Evolutionary conservation across 345 rosid genomes (phyloP).

Genomic region (Ceriops decandra): DNA sequence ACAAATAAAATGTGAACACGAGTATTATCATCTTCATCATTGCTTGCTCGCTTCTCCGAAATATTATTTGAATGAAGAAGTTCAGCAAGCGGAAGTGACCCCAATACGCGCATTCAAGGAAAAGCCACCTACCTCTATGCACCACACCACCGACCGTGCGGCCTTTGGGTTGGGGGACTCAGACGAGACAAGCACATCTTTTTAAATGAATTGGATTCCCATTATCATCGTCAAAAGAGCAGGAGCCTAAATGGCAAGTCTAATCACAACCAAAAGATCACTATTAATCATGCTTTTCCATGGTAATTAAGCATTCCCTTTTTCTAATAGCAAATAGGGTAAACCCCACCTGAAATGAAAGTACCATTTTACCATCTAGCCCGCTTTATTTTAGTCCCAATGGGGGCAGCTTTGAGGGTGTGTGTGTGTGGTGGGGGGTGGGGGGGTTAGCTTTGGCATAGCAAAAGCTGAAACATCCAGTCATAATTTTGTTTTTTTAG

Average conservation of each 20-base stretch:
- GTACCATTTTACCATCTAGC: not conserved
- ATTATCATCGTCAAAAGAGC: slow-evolving; percentile 23
- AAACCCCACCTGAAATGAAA: not conserved
- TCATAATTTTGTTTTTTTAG: not conserved
- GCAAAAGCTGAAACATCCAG: slow-evolving; percentile 7
- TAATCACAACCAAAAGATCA: not conserved
- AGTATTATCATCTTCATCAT: too few relatives aligned
- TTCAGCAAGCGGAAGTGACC: too few relatives aligned
- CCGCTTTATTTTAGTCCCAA: too few relatives aligned
- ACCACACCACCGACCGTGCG: slow-evolving; percentile 28
- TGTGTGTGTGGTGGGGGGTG: too few relatives aligned
- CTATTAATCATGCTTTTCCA: not conserved
- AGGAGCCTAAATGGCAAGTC: not conserved
- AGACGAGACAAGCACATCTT: slow-evolving; percentile 5
- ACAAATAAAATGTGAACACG: too few relatives aligned
- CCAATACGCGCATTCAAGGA: not conserved
- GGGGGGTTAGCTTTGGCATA: not conserved
- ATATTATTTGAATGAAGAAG: too few relatives aligned
- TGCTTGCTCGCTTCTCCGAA: too few relatives aligned
- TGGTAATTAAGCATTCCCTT: not conserved
- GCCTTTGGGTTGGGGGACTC: slow-evolving; percentile 11
- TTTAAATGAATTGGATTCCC: slow-evolving; percentile 30
- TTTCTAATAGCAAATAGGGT: slow-evolving; percentile 3
- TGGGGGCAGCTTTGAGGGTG: too few relatives aligned
- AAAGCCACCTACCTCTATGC: not conserved